phyloP scores from a whole-genome alignment of 306 rosid genomes.

The Corylus americana region DNA sequence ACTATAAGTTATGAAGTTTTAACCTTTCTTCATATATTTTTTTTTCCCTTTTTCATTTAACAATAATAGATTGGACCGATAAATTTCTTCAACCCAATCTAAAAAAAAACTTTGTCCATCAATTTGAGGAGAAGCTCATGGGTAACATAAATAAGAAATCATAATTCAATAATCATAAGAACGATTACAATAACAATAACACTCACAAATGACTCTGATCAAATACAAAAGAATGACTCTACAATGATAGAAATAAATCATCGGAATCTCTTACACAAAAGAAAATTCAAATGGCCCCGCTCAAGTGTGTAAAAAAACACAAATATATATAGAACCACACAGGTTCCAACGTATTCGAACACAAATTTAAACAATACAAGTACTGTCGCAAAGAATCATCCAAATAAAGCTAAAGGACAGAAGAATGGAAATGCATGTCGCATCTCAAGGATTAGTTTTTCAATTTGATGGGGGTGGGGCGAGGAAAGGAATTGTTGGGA shows the following conservation, averaged over 20 bases:
- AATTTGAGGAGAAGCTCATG: no score
- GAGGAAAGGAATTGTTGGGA: conserved; percentile 22
- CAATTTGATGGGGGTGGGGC: conserved; percentile 32
- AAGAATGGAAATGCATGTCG: background rate
- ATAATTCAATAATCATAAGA: background rate
- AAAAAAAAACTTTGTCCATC: no score
- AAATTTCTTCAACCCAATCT: no score
- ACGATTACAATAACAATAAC: background rate
- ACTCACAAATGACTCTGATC: background rate
- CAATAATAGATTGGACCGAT: no score
- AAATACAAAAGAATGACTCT: background rate
- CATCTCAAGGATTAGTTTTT: background rate
- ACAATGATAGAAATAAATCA: background rate
- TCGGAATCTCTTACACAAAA: background rate
- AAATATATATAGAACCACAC: background rate
- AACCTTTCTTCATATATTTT: no score
- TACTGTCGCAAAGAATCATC: background rate
- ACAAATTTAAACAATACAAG: background rate
- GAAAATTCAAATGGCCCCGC: background rate
- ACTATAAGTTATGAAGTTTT: no score
- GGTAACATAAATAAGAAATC: no score
- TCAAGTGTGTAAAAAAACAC: background rate
- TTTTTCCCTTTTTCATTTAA: no score
- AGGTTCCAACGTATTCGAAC: background rate
- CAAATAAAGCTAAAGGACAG: background rate